Evolutionary conservation across 768 basidiomycete genomes (phyloP).

Genomic region (Holtermanniella nyarrowii): DNA sequence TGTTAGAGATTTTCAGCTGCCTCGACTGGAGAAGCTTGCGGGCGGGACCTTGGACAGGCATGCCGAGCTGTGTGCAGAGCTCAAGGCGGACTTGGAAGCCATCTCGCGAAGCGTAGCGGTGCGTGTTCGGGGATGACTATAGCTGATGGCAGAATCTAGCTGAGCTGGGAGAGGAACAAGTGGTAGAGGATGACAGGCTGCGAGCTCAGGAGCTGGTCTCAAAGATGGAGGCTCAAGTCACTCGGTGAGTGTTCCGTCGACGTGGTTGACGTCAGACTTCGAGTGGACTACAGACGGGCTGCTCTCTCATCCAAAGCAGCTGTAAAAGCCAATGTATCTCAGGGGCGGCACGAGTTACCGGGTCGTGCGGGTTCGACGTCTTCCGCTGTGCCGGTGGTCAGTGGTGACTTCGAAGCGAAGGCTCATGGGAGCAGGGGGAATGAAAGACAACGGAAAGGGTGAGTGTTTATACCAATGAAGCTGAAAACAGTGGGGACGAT

Average conservation of each 20-base stretch:
- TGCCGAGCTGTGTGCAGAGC: background rate
- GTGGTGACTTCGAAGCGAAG: background rate
- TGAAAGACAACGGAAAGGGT: background rate
- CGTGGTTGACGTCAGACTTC: constrained; percentile 44
- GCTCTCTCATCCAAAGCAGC: constrained; percentile 61
- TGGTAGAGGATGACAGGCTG: background rate
- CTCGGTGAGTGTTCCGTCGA: background rate
- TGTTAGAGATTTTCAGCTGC: background rate
- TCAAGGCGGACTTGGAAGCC: background rate
- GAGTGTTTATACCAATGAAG: background rate
- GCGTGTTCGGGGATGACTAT: background rate
- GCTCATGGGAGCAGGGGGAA: background rate
- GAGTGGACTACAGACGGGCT: constrained; percentile 57
- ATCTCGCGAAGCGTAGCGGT: background rate
- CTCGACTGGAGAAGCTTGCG: background rate
- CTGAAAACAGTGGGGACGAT: constrained; percentile 54
- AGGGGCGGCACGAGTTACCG: constrained; percentile 61
- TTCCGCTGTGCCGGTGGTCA: constrained; percentile 1
- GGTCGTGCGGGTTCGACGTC: constrained; percentile 44
- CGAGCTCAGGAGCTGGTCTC: background rate
- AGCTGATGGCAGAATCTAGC: background rate
- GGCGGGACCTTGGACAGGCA: background rate
- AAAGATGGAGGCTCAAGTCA: background rate
- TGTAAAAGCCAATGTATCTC: constrained; percentile 54
- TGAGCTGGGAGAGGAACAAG: background rate